Conservation (phyloP, 352 stramenopile genomes). For the Blastocystis hominis region DNA sequence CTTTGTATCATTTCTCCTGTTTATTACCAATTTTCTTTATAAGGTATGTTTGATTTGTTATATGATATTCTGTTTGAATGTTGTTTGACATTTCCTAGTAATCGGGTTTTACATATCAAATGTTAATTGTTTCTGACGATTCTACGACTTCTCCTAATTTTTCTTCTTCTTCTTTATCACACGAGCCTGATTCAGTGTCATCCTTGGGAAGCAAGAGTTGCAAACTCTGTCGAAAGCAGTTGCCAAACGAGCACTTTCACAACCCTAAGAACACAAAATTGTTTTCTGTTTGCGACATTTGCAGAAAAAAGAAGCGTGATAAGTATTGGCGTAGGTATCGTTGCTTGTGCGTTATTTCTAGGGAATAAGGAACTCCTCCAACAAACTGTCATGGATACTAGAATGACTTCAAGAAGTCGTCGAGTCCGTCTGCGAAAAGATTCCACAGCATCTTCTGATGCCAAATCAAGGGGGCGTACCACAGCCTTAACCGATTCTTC, state of each 20-base stretch:
- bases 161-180: not conserved
- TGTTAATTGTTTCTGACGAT: not conserved
- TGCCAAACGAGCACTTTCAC: constrained; percentile 5
- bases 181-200: not conserved
- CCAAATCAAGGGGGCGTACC: not conserved
- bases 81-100: not conserved
- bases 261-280: not conserved
- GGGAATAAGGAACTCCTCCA: constrained; percentile 23
- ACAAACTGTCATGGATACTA: constrained; percentile 1
- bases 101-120: not conserved
- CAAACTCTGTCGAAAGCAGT: constrained; percentile 8
- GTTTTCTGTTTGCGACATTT: constrained; percentile 42
- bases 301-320: constrained; percentile 23
- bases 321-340: constrained; percentile 7
- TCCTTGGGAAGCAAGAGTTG: not conserved
- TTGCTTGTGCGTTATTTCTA: not conserved
- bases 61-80: not conserved
- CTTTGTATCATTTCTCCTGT: not conserved
- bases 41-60: not conserved
- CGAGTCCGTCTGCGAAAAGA: not conserved
- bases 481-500: not conserved
- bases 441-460: not conserved
- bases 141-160: not conserved
- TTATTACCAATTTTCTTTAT: not conserved
- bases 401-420: not conserved